phyloP scores from a whole-genome alignment of 2,329 filamentous ascomycete genomes.

The Juglanconis sp. region DNA sequence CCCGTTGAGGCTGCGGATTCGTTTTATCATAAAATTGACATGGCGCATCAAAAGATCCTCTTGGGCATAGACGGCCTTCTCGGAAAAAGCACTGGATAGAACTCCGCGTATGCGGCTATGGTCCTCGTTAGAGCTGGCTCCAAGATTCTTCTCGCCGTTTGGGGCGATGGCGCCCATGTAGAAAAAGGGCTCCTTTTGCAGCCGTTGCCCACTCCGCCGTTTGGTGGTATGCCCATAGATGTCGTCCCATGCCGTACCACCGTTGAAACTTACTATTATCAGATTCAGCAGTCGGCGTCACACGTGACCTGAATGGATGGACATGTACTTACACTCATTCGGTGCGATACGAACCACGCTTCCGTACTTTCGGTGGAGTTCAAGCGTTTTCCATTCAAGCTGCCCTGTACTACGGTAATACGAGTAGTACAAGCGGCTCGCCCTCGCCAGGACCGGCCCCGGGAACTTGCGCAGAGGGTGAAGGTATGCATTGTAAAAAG shows the following conservation, averaged over 20 bases:
- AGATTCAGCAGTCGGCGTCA: background rate
- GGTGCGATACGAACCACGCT: constrained; percentile 1
- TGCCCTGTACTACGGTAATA: background rate
- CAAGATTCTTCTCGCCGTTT: constrained; percentile 2
- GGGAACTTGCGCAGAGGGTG: constrained; percentile 4
- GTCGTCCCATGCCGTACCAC: background rate
- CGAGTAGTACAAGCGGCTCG: background rate
- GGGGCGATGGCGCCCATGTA: background rate
- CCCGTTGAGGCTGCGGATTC: constrained; percentile 2
- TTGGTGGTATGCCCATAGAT: background rate
- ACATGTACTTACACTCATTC: background rate
- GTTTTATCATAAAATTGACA: background rate
- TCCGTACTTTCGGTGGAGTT: constrained; percentile 6
- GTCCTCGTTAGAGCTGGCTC: constrained; percentile 1
- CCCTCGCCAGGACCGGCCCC: background rate
- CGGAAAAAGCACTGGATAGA: background rate
- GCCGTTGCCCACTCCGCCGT: background rate
- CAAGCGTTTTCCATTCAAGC: background rate
- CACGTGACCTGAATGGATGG: background rate
- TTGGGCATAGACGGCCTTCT: background rate
- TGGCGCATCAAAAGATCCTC: background rate
- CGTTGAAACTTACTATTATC: background rate
- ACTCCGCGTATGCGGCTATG: constrained; percentile 1
- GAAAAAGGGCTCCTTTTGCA: constrained; percentile 1
- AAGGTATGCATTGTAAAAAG: background rate